These are phyloP conservation scores for Gyromitra esculenta DNA, from an alignment of 2,329 filamentous ascomycete genomes.

Conservation along the genomic window DNA sequence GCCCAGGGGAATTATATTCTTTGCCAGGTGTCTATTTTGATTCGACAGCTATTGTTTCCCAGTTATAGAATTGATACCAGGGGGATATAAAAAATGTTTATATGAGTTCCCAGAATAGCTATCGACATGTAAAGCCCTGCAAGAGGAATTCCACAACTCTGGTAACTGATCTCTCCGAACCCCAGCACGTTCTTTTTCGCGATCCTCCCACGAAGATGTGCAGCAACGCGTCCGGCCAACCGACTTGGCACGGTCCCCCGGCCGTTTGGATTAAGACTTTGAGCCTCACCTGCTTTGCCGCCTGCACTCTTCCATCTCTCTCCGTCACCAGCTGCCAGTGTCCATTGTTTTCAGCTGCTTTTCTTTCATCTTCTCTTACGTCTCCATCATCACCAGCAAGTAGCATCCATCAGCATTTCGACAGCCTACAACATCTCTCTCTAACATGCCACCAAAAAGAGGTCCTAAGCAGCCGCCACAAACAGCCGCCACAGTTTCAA, in stretches of 20 bases:
- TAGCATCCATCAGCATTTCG: not conserved
- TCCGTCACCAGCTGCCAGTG: conserved; percentile 7
- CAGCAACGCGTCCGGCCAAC: conserved; percentile 35
- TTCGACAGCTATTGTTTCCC: too few relatives aligned
- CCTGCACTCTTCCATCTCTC: conserved; percentile 20
- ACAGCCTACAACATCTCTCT: not conserved
- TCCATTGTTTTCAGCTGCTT: not conserved
- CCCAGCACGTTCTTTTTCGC: conserved; percentile 11
- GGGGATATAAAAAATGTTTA: not conserved
- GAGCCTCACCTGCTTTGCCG: conserved; percentile 27
- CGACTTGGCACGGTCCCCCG: conserved; percentile 17
- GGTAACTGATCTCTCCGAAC: not conserved
- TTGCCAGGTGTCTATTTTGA: not conserved
- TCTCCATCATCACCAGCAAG: not conserved
- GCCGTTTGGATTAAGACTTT: conserved; percentile 7
- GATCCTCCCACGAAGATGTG: conserved; percentile 25
- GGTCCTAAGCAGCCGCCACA: conserved; percentile 13
- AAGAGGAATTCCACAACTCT: not conserved
- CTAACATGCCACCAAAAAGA: conserved; percentile 47
- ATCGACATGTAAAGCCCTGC: not conserved
- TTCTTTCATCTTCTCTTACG: not conserved
- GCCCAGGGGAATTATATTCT: not conserved
- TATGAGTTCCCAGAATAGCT: not conserved
- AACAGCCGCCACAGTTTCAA: conserved; percentile 14
- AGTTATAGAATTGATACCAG: too few relatives aligned